phyloP scores from a whole-genome alignment of 108 stramenopile species.

The Pseudonitzschia delicatissima region DNA sequence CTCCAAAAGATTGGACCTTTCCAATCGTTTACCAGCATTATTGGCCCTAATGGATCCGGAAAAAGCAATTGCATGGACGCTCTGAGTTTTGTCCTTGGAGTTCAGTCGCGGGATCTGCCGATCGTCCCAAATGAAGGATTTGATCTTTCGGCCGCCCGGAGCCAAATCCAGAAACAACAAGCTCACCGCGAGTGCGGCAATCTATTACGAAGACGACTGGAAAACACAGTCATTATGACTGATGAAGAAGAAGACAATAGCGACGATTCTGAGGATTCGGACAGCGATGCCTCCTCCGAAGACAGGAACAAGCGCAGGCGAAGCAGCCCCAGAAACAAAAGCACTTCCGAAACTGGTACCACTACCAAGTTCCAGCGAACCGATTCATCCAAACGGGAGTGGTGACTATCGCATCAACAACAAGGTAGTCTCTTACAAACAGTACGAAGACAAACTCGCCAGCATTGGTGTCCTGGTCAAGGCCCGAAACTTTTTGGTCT shows the following conservation, averaged over 20 bases:
- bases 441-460: conserved; percentile 82
- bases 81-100: conserved; percentile 95
- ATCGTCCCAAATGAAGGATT: conserved; percentile 87
- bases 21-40: conserved; percentile 92
- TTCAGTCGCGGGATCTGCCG: conserved; percentile 94
- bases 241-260: conserved; percentile 21
- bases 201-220: conserved; percentile 28
- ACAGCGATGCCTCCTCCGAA: conserved; percentile 11
- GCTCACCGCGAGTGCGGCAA: conserved; percentile 25
- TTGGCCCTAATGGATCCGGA: conserved; percentile 80
- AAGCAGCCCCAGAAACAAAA: conserved; percentile 68
- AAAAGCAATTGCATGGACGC: conserved; percentile 93
- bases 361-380: conserved; percentile 80
- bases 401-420: conserved; percentile 89
- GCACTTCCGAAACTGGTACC: conserved; percentile 10
- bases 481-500: conserved; percentile 99
- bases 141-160: conserved; percentile 88
- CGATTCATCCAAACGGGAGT: conserved; percentile 74
- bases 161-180: conserved; percentile 21
- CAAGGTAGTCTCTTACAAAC: conserved; percentile 65
- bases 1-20: conserved; percentile 93
- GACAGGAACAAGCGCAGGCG: conserved; percentile 77
- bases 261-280: conserved; percentile 21
- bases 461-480: conserved; percentile 96
- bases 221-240: not conserved